Percentiles rank a stretch among this genome's conserved stretches.
Conservation (phyloP, 1,284 basidiomycete genomes). For the Peniophora sp. region DNA sequence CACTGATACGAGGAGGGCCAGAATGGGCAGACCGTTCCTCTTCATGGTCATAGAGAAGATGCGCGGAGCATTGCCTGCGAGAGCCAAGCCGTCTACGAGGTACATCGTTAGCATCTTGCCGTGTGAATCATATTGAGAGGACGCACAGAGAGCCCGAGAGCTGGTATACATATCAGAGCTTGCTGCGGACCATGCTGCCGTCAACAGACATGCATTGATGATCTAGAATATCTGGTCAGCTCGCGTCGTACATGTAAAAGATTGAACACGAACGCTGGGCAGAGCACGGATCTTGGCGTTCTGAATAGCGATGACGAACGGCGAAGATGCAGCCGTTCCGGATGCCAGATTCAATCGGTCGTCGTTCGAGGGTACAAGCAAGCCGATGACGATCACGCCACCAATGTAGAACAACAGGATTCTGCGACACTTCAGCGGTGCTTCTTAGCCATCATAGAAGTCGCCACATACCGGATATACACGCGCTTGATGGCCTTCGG, state of each 20-base stretch:
- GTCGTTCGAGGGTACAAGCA: conserved; percentile 69
- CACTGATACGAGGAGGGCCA: conserved; percentile 61
- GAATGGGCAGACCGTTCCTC: conserved; percentile 68
- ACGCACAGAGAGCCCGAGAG: conserved; percentile 72
- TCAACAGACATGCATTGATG: conserved; percentile 82
- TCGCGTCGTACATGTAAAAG: conserved; percentile 10
- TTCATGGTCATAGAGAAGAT: conserved; percentile 60
- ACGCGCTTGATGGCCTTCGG: conserved; percentile 62
- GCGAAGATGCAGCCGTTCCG: conserved; percentile 66
- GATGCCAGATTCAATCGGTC: conserved; percentile 41
- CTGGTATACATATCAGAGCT: conserved; percentile 79
- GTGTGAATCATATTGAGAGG: neutral
- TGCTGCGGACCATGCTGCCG: conserved; percentile 83
- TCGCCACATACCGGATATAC: conserved; percentile 44
- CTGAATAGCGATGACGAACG: conserved; percentile 77
- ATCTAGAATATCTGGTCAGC: conserved; percentile 30
- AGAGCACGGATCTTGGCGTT: conserved; percentile 69
- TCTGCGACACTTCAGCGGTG: neutral
- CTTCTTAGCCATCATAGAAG: no score
- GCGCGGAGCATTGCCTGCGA: conserved; percentile 68
- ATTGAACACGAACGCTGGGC: conserved; percentile 25
- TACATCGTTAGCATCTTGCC: no score
- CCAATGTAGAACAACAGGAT: conserved; percentile 71
- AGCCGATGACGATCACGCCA: conserved; percentile 53
- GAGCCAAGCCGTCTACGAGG: conserved; percentile 62